Conservation (phyloP, 2,329 filamentous ascomycete species). For the Fusarium newnesense region DNA sequence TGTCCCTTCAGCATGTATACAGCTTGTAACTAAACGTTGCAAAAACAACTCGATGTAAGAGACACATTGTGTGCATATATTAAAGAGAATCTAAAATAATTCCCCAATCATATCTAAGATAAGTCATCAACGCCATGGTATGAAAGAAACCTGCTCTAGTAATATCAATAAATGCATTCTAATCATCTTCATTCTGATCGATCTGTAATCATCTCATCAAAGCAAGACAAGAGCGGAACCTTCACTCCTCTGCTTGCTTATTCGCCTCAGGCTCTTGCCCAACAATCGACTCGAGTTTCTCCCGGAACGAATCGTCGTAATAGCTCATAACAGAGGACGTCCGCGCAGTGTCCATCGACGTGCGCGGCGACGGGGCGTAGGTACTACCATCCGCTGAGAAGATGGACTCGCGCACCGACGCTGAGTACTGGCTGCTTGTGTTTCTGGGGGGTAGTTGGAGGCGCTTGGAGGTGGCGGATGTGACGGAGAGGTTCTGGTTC, state of each 20-base stretch:
- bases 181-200: neutral
- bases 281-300: slow-evolving; percentile 26
- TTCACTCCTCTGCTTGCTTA: neutral
- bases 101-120: neutral
- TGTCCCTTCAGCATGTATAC: accelerated
- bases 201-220: neutral
- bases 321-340: slow-evolving; percentile 27
- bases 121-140: neutral
- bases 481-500: neutral
- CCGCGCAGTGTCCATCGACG: slow-evolving; percentile 17
- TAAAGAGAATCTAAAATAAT: neutral
- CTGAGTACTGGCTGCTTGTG: slow-evolving; percentile 4
- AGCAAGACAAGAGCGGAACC: neutral
- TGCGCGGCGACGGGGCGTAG: slow-evolving; percentile 7
- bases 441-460: neutral
- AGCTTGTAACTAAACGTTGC: too few species aligned
- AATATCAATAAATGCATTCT: slow-evolving; percentile 2
- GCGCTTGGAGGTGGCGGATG: neutral
- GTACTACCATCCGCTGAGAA: slow-evolving; percentile 15
- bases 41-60: neutral
- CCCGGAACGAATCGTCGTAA: slow-evolving; percentile 25
- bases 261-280: slow-evolving; percentile 6
- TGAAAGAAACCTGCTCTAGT: neutral
- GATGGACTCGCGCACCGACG: slow-evolving; percentile 6
- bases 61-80: neutral